Evolutionary conservation across 257 asterid genomes (phyloP).

Genomic region (Penstemon newberryi): DNA sequence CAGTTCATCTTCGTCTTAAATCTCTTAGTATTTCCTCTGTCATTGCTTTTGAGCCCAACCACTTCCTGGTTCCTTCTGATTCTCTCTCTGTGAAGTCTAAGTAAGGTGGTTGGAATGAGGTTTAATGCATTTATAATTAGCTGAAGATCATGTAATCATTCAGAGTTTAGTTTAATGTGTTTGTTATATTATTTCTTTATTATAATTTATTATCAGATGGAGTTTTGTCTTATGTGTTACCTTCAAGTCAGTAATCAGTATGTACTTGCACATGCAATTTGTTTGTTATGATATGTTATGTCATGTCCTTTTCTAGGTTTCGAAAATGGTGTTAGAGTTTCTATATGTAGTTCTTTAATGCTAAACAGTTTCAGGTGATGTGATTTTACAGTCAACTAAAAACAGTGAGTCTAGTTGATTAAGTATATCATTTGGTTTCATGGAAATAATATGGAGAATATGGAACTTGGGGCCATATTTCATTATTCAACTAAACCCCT

Average conservation of each 20-base stretch:
- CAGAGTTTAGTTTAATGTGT: background rate
- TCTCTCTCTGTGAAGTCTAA: slow-evolving; percentile 4
- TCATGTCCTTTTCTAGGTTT: background rate
- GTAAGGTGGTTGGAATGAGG: slow-evolving; percentile 12
- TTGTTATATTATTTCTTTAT: background rate
- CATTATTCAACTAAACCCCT: too few species aligned
- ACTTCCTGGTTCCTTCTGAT: slow-evolving; percentile 10
- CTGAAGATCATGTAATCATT: slow-evolving; percentile 5
- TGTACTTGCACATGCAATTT: background rate
- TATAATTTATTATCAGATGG: background rate
- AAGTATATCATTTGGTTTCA: background rate
- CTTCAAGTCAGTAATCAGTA: background rate
- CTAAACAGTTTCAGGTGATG: background rate
- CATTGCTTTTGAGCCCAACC: slow-evolving; percentile 4
- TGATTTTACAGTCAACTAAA: background rate
- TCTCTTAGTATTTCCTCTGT: background rate
- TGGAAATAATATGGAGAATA: too few species aligned
- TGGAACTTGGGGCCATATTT: too few species aligned
- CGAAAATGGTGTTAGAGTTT: background rate
- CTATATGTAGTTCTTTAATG: background rate
- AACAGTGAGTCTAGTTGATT: background rate
- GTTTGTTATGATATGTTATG: background rate
- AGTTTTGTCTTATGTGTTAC: background rate
- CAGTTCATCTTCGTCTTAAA: background rate
- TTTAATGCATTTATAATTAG: background rate